Evolutionary conservation across 768 basidiomycete species (phyloP).

Genomic region (Phylloporus rhodoxanthus): DNA sequence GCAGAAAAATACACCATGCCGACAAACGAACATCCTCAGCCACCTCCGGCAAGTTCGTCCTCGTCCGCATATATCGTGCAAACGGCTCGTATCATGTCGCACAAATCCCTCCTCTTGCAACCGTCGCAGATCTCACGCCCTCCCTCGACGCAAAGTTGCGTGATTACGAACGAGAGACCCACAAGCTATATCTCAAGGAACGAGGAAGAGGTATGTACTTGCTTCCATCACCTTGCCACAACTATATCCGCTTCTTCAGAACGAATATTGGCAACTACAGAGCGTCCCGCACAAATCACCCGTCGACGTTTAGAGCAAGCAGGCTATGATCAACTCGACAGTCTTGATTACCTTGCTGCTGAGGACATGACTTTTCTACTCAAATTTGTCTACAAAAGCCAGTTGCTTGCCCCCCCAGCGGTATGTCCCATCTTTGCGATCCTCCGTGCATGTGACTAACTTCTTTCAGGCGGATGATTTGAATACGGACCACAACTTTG

Average conservation of each 20-base stretch:
- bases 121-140: conserved; percentile 60
- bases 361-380: conserved; percentile 81
- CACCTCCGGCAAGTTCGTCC: conserved; percentile 33
- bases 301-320: conserved; percentile 80
- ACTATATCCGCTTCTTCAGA: conserved; percentile 42
- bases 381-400: conserved; percentile 85
- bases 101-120: conserved; percentile 54
- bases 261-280: conserved; percentile 72
- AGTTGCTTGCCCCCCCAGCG: conserved; percentile 50
- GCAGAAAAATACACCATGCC: conserved; percentile 21
- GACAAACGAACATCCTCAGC: conserved; percentile 14
- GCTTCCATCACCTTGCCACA: background rate
- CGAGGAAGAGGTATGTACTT: conserved; percentile 58
- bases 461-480: conserved; percentile 64
- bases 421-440: conserved; percentile 35
- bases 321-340: conserved; percentile 80
- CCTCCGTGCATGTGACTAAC: background rate
- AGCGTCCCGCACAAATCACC: conserved; percentile 81
- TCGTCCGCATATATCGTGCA: conserved; percentile 72
- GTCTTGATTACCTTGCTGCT: conserved; percentile 65
- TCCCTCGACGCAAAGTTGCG: conserved; percentile 52
- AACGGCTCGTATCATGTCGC: conserved; percentile 71
- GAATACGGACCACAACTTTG: conserved; percentile 64
- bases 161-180: conserved; percentile 49
- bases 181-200: conserved; percentile 71